Evolutionary conservation across 2,329 filamentous ascomycete species (phyloP).

Genomic region (Scedosporium minutisporum): DNA sequence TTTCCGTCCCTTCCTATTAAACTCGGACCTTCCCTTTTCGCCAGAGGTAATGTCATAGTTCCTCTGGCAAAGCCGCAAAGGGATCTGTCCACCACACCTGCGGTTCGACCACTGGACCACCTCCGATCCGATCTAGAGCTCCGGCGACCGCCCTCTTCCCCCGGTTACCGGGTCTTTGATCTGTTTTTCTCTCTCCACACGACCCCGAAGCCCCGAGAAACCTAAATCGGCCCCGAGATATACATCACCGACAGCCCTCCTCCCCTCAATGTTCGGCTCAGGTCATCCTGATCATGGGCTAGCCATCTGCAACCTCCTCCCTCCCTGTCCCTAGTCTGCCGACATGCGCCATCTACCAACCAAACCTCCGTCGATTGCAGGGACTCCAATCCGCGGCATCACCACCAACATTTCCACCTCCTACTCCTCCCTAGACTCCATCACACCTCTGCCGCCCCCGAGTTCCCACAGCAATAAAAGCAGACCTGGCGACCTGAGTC

Average conservation of each 20-base stretch:
- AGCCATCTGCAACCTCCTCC: neutral
- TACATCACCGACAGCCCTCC: neutral
- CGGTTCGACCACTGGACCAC: neutral
- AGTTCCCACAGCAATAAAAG: neutral
- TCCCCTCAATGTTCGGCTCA: neutral
- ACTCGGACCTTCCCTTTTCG: neutral
- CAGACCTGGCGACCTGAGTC: neutral
- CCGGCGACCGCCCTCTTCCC: neutral
- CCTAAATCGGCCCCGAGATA: neutral
- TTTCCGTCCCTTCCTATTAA: neutral
- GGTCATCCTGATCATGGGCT: neutral
- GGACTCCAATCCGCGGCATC: neutral
- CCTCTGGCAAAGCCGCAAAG: neutral
- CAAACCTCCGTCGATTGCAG: neutral
- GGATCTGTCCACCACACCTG: neutral
- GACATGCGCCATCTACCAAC: neutral
- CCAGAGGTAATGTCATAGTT: too few species aligned
- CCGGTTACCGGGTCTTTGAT: neutral
- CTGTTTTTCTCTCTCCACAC: too few species aligned
- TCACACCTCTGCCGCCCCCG: neutral
- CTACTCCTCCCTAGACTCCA: neutral
- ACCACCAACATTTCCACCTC: neutral
- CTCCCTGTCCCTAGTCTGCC: neutral
- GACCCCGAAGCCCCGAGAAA: neutral
- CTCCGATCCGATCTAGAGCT: neutral